phyloP scores from a whole-genome alignment of 257 asterid species.

The Agastache rugosa region DNA sequence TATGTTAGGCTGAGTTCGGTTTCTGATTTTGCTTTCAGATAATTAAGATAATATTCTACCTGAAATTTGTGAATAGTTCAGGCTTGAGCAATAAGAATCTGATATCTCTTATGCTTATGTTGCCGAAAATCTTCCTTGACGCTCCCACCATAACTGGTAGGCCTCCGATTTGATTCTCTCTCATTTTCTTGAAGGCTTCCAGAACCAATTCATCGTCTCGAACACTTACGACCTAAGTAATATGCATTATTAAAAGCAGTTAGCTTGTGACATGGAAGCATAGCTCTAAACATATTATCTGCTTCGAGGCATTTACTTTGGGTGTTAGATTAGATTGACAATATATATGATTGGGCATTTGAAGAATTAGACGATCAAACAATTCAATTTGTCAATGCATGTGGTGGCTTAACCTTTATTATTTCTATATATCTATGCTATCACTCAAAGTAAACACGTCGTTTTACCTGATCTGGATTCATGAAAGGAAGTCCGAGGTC shows the following conservation, averaged over 20 bases:
- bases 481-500: constrained; percentile 89
- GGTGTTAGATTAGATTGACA: neutral
- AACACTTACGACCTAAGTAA: constrained; percentile 62
- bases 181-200: constrained; percentile 88
- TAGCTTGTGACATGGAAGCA: neutral
- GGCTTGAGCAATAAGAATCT: constrained; percentile 84
- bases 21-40: neutral
- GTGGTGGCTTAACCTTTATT: too few relatives aligned
- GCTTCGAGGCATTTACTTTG: neutral
- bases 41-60: constrained; percentile 34
- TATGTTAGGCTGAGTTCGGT: neutral
- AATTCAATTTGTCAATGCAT: neutral
- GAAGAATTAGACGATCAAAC: neutral
- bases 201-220: constrained; percentile 68
- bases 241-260: neutral
- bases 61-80: constrained; percentile 71
- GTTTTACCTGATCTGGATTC: constrained; percentile 65
- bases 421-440: neutral
- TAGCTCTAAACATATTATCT: neutral
- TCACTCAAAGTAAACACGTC: neutral
- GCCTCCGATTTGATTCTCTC: constrained; percentile 81
- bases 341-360: neutral
- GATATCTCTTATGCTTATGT: constrained; percentile 87
- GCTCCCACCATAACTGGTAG: constrained; percentile 75
- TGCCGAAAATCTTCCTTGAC: constrained; percentile 63